A percentile compares a stretch with the other conserved stretches of the same genome.
Conservation (phyloP, 1,284 basidiomycete species). For the Boletus smithii region DNA sequence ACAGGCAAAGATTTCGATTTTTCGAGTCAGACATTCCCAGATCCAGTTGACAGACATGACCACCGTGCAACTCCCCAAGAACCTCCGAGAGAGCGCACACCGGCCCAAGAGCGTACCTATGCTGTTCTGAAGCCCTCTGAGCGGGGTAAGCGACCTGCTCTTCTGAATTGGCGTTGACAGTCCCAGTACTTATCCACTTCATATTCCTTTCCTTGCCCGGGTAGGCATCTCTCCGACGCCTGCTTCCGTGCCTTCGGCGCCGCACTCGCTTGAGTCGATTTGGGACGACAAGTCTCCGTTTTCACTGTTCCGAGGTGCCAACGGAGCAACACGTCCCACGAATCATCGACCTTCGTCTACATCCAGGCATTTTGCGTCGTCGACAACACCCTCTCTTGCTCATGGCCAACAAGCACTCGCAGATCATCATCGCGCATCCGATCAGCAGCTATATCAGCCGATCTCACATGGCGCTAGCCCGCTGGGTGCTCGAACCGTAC, state of each 20-base stretch:
- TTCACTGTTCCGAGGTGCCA: slow-evolving; percentile 59
- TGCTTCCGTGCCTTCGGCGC: slow-evolving; percentile 26
- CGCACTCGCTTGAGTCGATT: slow-evolving; percentile 62
- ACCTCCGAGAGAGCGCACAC: slow-evolving; percentile 28
- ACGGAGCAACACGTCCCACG: slow-evolving; percentile 43
- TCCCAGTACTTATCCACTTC: slow-evolving; percentile 12
- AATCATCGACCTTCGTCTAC: slow-evolving; percentile 29
- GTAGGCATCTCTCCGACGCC: slow-evolving; percentile 34
- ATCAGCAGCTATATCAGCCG: slow-evolving; percentile 32
- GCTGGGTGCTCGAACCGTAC: slow-evolving; percentile 70
- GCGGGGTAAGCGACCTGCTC: slow-evolving; percentile 29
- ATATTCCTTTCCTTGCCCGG: slow-evolving; percentile 15
- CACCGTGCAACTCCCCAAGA: slow-evolving; percentile 23
- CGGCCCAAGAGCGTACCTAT: slow-evolving; percentile 26
- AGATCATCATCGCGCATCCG: slow-evolving; percentile 30
- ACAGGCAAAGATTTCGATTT: slow-evolving; percentile 95
- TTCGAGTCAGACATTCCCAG: slow-evolving; percentile 44
- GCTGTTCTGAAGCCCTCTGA: slow-evolving; percentile 22
- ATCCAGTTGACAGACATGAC: slow-evolving; percentile 13
- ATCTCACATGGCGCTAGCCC: slow-evolving; percentile 37
- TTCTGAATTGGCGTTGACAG: slow-evolving; percentile 7
- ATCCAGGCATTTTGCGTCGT: slow-evolving; percentile 20
- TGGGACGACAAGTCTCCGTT: slow-evolving; percentile 79
- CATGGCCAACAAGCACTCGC: slow-evolving; percentile 22
- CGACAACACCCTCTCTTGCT: slow-evolving; percentile 20